Percentiles rank a stretch among this genome's conserved stretches.
phyloP scores from a whole-genome alignment of 1,284 basidiomycete species.

The Golubevia sp. region DNA sequence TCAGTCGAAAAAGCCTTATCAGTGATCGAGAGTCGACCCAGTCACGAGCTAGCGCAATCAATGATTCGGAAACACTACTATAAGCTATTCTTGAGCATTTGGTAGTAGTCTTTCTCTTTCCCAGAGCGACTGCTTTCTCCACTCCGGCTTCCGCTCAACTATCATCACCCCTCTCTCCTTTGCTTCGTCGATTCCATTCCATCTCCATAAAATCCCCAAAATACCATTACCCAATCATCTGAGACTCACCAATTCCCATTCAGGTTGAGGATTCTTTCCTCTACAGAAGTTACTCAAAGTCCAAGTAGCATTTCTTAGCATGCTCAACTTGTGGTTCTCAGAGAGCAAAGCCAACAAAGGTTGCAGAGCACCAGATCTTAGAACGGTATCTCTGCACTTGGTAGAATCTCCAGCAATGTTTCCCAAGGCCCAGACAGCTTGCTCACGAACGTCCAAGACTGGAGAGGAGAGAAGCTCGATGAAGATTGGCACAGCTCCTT shows the following conservation, averaged over 20 bases:
- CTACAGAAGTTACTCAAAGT: slow-evolving; percentile 61
- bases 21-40: too few relatives aligned
- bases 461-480: slow-evolving; percentile 63
- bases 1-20: too few relatives aligned
- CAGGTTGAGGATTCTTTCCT: slow-evolving; percentile 60
- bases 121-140: too few relatives aligned
- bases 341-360: slow-evolving; percentile 52
- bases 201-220: too few relatives aligned
- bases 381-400: slow-evolving; percentile 58
- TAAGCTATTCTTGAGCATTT: too few relatives aligned
- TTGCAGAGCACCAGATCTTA: slow-evolving; percentile 49
- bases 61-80: too few relatives aligned
- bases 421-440: slow-evolving; percentile 60
- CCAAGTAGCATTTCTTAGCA: slow-evolving; percentile 61
- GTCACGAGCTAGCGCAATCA: too few relatives aligned
- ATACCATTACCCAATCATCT: too few relatives aligned
- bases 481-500: slow-evolving; percentile 94
- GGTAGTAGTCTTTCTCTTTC: too few relatives aligned
- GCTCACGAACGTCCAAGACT: slow-evolving; percentile 58
- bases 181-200: too few relatives aligned
- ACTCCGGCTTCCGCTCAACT: too few relatives aligned
- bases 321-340: slow-evolving; percentile 61
- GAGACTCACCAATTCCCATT: slow-evolving; percentile 43
- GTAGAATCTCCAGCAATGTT: slow-evolving; percentile 61
- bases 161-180: too few relatives aligned